phyloP scores from a whole-genome alignment of 257 asterid genomes.

The Schizonepeta tenuifolia region DNA sequence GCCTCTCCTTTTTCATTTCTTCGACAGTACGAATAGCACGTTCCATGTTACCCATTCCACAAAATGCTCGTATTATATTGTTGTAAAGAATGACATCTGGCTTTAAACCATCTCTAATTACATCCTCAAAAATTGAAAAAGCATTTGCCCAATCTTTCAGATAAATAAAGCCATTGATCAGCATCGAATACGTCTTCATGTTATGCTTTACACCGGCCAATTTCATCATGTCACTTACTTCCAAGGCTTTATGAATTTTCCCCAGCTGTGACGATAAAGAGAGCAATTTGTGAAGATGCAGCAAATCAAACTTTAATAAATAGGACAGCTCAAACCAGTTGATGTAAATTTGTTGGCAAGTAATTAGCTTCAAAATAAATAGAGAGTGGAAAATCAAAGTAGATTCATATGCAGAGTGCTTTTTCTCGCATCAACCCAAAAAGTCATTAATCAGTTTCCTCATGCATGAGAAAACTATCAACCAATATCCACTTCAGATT shows the following conservation, averaged over 20 bases:
- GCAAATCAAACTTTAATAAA: constrained; percentile 20
- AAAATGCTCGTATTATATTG: constrained; percentile 81
- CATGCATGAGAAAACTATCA: neutral
- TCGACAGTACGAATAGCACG: constrained; percentile 89
- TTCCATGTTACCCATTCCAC: constrained; percentile 94
- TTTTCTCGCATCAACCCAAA: neutral
- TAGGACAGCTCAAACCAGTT: constrained; percentile 5
- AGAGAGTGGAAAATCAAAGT: neutral
- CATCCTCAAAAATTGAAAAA: constrained; percentile 90
- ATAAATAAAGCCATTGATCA: constrained; percentile 85
- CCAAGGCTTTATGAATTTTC: constrained; percentile 85
- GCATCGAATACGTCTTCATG: constrained; percentile 96
- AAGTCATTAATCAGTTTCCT: neutral
- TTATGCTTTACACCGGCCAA: constrained; percentile 75
- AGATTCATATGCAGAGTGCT: neutral
- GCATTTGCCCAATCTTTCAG: constrained; percentile 98
- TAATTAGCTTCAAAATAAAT: neutral
- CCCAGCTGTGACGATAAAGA: constrained; percentile 55
- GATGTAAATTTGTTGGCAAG: neutral
- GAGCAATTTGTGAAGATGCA: constrained; percentile 7
- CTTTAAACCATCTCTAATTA: constrained; percentile 73
- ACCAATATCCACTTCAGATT: neutral
- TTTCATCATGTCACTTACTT: constrained; percentile 80
- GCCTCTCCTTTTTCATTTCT: constrained; percentile 83
- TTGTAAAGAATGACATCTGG: constrained; percentile 94